These are phyloP conservation scores for Rhizopus arrhizus DNA, from an alignment of 371 early-diverging fungal species.

Conservation along the genomic window DNA sequence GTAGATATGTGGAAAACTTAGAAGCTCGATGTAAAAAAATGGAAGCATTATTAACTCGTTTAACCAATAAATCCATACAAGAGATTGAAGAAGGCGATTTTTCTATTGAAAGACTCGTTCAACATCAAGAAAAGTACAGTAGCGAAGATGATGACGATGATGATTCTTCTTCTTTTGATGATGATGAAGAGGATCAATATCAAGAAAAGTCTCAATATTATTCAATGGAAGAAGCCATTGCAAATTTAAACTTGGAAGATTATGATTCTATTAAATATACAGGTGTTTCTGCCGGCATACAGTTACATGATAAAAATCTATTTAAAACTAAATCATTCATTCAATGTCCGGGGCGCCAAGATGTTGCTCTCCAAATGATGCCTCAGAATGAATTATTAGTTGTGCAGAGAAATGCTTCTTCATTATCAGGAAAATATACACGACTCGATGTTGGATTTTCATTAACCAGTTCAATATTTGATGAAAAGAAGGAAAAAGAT, in stretches of 20 bases:
- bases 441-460: constrained; percentile 45
- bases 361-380: constrained; percentile 43
- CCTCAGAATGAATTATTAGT: constrained; percentile 48
- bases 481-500: constrained; percentile 14
- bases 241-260: constrained; percentile 38
- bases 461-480: constrained; percentile 39
- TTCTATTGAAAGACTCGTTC: constrained; percentile 12
- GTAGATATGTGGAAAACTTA: constrained; percentile 49
- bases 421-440: constrained; percentile 29
- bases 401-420: constrained; percentile 31
- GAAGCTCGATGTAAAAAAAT: constrained; percentile 53
- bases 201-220: neutral
- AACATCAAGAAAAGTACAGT: neutral
- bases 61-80: constrained; percentile 44
- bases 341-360: constrained; percentile 46
- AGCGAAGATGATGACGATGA: constrained; percentile 4
- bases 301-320: constrained; percentile 35
- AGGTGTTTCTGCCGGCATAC: constrained; percentile 48
- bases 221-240: constrained; percentile 24
- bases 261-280: constrained; percentile 52
- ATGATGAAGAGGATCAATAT: neutral
- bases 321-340: constrained; percentile 43
- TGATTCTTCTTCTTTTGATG: neutral
- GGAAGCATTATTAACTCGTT: constrained; percentile 40
- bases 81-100: constrained; percentile 49